Evolutionary conservation across 495 filamentous ascomycete species (phyloP), one percentile per base, ranked within the genome.

Genomic region (Acidiella bohemica): DNA sequence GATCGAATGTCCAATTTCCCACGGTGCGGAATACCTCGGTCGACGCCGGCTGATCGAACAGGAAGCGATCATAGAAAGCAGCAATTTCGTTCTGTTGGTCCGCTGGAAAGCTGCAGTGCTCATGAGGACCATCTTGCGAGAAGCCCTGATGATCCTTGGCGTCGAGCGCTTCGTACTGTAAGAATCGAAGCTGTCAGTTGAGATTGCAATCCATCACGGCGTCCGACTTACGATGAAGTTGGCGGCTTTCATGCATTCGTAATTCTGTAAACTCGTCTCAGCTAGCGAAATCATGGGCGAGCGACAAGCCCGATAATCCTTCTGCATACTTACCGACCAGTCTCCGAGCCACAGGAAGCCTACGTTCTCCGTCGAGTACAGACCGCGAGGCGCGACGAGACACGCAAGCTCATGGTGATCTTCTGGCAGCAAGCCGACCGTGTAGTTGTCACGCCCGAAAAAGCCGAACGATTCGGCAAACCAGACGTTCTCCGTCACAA

Each of bases 401-500:
- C 39, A 41, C n/a, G 39, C 44, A 6, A 55, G 18, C 25, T 42
- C 32, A 40, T 55, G 49, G 20, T 47, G 36, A 32, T 55, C 49
- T 30, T 23, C 42, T n/a, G 53, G 49, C 6, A 53, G 42, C 16
- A 48, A 20, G 24, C 49, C 47, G 21, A 36, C 39, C 7, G 51
- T 42, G 36, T 55, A 59, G 27, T 47, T 48, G 30, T 49, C 41
- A 8, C 16, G 40, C 4, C 20, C 46, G 39, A 44, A 61, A 9
- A 22, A 39, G 8, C 49, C 42, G 51, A 70, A 67, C 11, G 32
- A 24, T 21, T 39, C 49, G 12, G 59, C 57, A 50, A 71, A 66
- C 67, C 67, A 71, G 17, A 59, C 58, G 27, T 71, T 64, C 40
- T 65, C 67, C 9, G 31, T 50, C 28, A 69, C 53, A 44, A 70